Percentiles rank a stretch among this genome's conserved stretches.
Evolutionary conservation across 1,139 yeast species (phyloP).

Genomic region (Pichia norvegensis): DNA sequence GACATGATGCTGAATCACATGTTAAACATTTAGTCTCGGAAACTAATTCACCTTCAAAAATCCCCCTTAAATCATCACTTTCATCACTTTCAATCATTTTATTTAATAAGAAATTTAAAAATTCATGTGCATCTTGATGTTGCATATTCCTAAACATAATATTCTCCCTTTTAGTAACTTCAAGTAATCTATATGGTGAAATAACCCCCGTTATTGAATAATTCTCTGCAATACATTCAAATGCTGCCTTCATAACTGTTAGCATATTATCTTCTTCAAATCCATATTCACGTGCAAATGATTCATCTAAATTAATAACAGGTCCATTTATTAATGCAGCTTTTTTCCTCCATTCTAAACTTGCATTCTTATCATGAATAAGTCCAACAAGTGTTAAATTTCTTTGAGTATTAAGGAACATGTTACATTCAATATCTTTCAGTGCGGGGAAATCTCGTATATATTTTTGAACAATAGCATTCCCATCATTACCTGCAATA

Average conservation of each 20-base stretch:
- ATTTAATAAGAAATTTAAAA: conserved; percentile 77
- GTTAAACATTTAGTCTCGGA: conserved; percentile 85
- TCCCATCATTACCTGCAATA: not conserved
- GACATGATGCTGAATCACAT: conserved; percentile 78
- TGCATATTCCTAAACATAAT: conserved; percentile 78
- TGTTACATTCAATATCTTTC: conserved; percentile 21
- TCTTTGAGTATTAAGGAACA: conserved; percentile 25
- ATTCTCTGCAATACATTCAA: conserved; percentile 75
- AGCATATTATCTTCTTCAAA: conserved; percentile 47
- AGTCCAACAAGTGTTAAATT: conserved; percentile 42
- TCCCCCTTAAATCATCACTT: conserved; percentile 42
- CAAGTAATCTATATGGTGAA: conserved; percentile 69
- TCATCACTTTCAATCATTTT: conserved; percentile 54
- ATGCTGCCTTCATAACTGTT: conserved; percentile 74
- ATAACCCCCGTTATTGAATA: conserved; percentile 69
- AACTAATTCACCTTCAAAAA: conserved; percentile 80
- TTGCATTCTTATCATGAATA: conserved; percentile 44
- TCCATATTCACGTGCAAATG: conserved; percentile 41
- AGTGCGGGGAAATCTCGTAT: conserved; percentile 23
- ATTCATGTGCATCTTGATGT: conserved; percentile 99
- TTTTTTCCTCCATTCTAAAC: conserved; percentile 70
- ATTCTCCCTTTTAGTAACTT: conserved; percentile 71
- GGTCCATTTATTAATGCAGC: conserved; percentile 81
- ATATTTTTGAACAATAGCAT: conserved; percentile 15
- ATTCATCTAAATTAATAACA: conserved; percentile 67